Base-by-base conservation (phyloP, 208 protist genomes). In the Crithidia expoeki region DNA sequence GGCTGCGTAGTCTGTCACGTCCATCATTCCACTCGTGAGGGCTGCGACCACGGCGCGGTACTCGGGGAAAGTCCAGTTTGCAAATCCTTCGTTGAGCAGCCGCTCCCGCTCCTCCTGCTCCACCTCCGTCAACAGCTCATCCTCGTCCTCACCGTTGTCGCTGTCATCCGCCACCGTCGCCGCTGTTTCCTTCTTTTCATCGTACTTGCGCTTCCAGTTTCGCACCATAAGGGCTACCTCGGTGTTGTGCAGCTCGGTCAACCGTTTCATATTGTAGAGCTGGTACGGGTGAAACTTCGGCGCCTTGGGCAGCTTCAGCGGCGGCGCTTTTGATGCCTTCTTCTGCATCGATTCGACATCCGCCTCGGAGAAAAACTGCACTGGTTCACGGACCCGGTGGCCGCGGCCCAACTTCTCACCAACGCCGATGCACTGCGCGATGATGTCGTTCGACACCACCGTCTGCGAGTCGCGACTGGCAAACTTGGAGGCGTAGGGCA, bases 371-470 rank as follows among this genome's bases (percentile, higher is more conserved):
- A 94, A 93, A 27, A 85, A 71, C 30, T 76, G 78, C 12, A 88
- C 59, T 10, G 77, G 56, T 42, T 88, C 85, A 0, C 93, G 93
- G 57, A 89, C 69, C 47, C 93, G 93, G 64, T 94, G 88, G 0
- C 93, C 93, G 14, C 93, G 89, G 21, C 93, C 93, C 16, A 95
- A 84, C 69, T 94, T 89, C 68, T 95, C 90, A 4, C 80, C 88
- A 19, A 42, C 73, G 47, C 76, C 84, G 25, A 91, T 65, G 70
- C 85, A 93, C 71, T 94, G 79, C 50, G 74, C 73, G 27, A 96
- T 88, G 84, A 97, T 88, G 33, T 94, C 89, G 16, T 68, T 87
- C 25, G 85, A 80, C 34, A 97, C 90, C 19, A 97, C 80, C 44
- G 79, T 91, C 65, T 89, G 80, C 36, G 79, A 71, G 23, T 94